Base-by-base conservation (phyloP, 202 grass and related monocot species). In the Dendrocalamus latiflorus region DNA sequence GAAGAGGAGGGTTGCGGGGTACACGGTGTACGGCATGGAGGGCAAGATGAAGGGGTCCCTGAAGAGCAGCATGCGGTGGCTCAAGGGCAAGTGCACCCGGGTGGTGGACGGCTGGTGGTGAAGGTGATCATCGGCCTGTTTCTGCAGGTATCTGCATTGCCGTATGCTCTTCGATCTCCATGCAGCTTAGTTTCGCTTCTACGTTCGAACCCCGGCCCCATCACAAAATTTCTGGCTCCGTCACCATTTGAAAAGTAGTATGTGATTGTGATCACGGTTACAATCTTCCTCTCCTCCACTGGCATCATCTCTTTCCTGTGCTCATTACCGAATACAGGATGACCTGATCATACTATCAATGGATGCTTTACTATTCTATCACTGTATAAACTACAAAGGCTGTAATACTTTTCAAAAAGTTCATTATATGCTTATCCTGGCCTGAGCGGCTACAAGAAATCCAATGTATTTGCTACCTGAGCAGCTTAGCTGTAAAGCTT, bases 21-120 rank as follows among this genome's bases (percentile, higher is more conserved):
- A 93, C 68, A 71, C 47, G 74, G 88, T 75, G 56, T 93, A 90
- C 81, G 74, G 63, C 72, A 54, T 88, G 76, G 88, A 93, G 76
- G 78, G 82, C 12, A 90, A 88, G 85, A 77, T 93, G 87, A 93
- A 90, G 80, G 85, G 86, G 5, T 93, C 85, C 11, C 74, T 93
- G 39, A 58, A 89, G 75, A 90, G 73, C 43, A 79, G 85, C 74
- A 70, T 90, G 49, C 78, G 76, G 71, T 93, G 91, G 85, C 70
- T 93, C 41, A 93, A 93, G 68, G 63, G 86, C 4, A 93, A 88
- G 72, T 90, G 79, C 85, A 83, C 65, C 70, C 78, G 72, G 66
- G 68, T 83, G 48, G 77, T 86, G 25, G 84, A 88, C 70, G 88
- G 88, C 28, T 80, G 56, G 78, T 77, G 70, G 72, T 87, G 74